Base-by-base conservation (phyloP, 805 yeast species). In the Lachancea fermentati region DNA sequence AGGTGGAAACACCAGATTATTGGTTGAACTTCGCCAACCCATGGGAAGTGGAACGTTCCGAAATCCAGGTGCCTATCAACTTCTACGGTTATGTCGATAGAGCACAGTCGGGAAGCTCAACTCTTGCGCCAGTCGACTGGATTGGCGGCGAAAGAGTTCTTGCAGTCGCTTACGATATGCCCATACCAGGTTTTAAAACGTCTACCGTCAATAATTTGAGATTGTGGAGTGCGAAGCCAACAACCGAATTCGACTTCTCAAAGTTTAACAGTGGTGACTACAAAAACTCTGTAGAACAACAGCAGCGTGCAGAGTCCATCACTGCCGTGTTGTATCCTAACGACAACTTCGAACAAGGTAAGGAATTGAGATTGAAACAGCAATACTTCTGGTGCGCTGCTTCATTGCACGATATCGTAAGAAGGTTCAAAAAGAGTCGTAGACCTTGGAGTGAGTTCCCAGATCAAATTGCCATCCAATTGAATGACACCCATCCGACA, bases 341-440 rank as follows among this genome's bases (percentile, higher is more conserved):
- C 65, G 97, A 88, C 62, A 89, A 88, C 64, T 89, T 88, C 61
- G 83, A 85, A 57, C 75, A 78, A 49, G 97, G 97, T 54, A 88
- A 89, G 65, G 95, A 86, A 61, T 73, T 88, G 58, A 78, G 97
- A 60, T 76, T 88, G 63, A 89, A 89, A 65, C 97, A 88, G 69
- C 97, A 88, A 66, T 89, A 87, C 66, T 89, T 88, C 67, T 88
- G 97, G 97, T 96, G 89, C 39, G 81, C 95, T 37, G 96, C 97
- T 25, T 85, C 96, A 12, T 73, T 89, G 51, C 87, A 84, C 55
- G 97, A 88, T 62, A 88, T 88, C 51, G 78, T 88, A 32, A 81
- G 97, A 60, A 76, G 97, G 57, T 88, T 84, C 68, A 81, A 87
- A 64, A 89, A 89, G 67, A 63, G 79, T 40, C 74, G 74, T 52